Evolutionary conservation across 2,329 filamentous ascomycete genomes (phyloP).

Genomic region (Plenodomus biglobosus): DNA sequence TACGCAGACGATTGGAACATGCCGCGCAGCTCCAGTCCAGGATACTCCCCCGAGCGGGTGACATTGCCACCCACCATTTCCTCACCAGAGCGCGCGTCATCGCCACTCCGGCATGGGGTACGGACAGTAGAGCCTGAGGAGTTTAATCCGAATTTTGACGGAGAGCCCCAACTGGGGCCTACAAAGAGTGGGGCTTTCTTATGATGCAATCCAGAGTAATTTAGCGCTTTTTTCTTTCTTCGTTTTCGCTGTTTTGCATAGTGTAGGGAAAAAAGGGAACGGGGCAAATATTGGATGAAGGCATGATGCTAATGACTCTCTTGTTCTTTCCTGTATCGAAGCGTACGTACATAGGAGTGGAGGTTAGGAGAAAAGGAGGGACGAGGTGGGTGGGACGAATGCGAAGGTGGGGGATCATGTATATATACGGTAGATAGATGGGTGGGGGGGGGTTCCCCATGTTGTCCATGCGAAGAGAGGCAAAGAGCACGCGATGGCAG

Average conservation of each 20-base stretch:
- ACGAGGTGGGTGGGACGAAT: too few relatives aligned
- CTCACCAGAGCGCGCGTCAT: neutral
- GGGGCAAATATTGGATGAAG: neutral
- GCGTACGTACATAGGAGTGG: neutral
- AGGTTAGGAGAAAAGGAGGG: neutral
- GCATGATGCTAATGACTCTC: neutral
- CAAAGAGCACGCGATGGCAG: too few relatives aligned
- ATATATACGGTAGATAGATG: too few relatives aligned
- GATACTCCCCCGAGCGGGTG: conserved; percentile 9
- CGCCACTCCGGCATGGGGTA: conserved; percentile 2
- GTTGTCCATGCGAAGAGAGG: neutral
- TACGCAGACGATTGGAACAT: conserved; percentile 22
- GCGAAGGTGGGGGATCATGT: too few relatives aligned
- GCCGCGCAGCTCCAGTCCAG: conserved; percentile 10
- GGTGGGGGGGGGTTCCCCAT: too few relatives aligned
- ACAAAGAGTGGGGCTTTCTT: conserved; percentile 2
- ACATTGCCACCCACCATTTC: neutral
- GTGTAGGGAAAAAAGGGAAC: too few relatives aligned
- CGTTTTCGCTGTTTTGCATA: neutral
- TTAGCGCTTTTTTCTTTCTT: neutral
- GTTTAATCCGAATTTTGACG: conserved; percentile 4
- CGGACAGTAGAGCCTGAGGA: conserved; percentile 13
- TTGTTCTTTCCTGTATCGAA: neutral
- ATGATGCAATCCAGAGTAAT: neutral
- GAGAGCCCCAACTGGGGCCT: conserved; percentile 11